Evolutionary conservation across 2,329 filamentous ascomycete genomes (phyloP).

Genomic region (Pseudopithomyces chartarum): DNA sequence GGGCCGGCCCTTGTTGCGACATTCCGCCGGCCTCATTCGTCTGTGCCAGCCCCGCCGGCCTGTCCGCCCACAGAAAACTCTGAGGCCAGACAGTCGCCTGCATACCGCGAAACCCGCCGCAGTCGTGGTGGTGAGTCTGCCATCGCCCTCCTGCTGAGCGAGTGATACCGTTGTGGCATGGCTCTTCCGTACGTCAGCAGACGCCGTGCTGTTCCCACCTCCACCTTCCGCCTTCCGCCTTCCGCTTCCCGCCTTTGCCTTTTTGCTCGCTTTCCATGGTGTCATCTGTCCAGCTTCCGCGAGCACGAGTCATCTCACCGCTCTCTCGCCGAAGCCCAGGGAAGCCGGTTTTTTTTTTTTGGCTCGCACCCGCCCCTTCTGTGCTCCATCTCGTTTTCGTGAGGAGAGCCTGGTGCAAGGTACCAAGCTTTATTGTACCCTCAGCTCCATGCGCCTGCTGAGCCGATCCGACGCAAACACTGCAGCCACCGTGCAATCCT

Average conservation of each 20-base stretch:
- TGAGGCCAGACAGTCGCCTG: constrained; percentile 11
- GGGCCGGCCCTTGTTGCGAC: constrained; percentile 38
- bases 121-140: constrained; percentile 5
- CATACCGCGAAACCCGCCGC: constrained; percentile 2
- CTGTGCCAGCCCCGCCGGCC: constrained; percentile 17
- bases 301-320: constrained; percentile 46
- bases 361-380: constrained; percentile 22
- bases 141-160: constrained; percentile 16
- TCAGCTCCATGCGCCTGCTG: constrained; percentile 30
- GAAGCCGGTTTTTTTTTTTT: constrained; percentile 31
- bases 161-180: constrained; percentile 1
- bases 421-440: constrained; percentile 19
- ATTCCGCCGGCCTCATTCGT: constrained; percentile 31
- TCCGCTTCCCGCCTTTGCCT: constrained; percentile 15
- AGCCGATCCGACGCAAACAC: constrained; percentile 33
- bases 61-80: constrained; percentile 19
- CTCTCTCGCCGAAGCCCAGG: constrained; percentile 25
- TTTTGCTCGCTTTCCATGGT: constrained; percentile 25
- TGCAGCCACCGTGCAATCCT: constrained; percentile 34
- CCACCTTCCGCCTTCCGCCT: constrained; percentile 17
- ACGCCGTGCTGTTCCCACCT: constrained; percentile 23
- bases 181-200: constrained; percentile 27
- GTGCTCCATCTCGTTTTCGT: constrained; percentile 37
- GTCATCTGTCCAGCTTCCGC: constrained; percentile 42
- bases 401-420: constrained; percentile 31